phyloP scores from a whole-genome alignment of 257 asterid species.

The Nyctanthes arbortristis region DNA sequence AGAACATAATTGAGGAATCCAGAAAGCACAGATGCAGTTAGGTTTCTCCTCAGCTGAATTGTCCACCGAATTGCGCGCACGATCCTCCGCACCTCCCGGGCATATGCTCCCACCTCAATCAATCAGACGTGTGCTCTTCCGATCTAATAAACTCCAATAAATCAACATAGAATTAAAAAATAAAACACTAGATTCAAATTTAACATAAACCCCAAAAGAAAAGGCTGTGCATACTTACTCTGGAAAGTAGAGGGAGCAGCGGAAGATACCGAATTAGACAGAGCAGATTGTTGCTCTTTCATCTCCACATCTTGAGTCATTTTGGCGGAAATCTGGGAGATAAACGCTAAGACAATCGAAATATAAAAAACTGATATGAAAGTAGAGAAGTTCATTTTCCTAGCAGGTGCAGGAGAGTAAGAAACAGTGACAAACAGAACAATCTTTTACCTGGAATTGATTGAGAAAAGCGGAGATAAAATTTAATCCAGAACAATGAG shows the following conservation, averaged over 20 bases:
- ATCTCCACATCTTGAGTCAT: slow-evolving; percentile 95
- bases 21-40: slow-evolving; percentile 48
- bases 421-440: neutral
- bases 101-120: slow-evolving; percentile 84
- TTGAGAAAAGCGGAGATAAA: slow-evolving; percentile 6
- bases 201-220: neutral
- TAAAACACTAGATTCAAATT: slow-evolving; percentile 15
- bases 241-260: slow-evolving; percentile 57
- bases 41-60: slow-evolving; percentile 66
- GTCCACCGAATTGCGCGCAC: slow-evolving; percentile 78
- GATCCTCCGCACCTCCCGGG: slow-evolving; percentile 81
- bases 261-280: slow-evolving; percentile 46
- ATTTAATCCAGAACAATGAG: slow-evolving; percentile 25
- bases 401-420: neutral
- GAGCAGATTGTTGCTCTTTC: slow-evolving; percentile 69
- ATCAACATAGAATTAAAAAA: neutral
- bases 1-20: slow-evolving; percentile 59
- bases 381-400: slow-evolving; percentile 23
- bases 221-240: slow-evolving; percentile 35
- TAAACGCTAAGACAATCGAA: slow-evolving; percentile 25
- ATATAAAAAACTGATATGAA: slow-evolving; percentile 26
- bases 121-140: slow-evolving; percentile 75
- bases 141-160: slow-evolving; percentile 37
- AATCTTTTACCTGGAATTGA: slow-evolving; percentile 24
- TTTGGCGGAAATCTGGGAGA: slow-evolving; percentile 47